A percentile compares a stretch with the other conserved stretches of the same genome.
Conservation (phyloP, 148 eudicot genomes). For the Rheum nobile region DNA sequence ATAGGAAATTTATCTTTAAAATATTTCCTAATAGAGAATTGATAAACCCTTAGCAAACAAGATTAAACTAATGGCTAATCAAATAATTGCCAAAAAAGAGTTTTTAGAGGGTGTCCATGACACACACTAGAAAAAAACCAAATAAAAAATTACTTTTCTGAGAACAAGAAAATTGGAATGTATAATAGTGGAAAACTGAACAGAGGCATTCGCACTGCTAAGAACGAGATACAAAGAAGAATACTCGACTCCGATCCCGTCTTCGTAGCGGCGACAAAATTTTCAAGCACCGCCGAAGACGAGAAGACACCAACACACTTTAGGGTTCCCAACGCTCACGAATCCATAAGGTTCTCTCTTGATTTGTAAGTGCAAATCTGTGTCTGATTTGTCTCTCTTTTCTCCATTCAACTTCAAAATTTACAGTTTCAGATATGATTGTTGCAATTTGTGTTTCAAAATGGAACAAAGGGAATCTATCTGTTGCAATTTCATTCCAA, state of each 20-base stretch:
- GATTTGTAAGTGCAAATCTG: background rate
- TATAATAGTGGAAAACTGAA: background rate
- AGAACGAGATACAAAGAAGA: background rate
- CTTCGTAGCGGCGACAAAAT: background rate
- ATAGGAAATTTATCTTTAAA: no score
- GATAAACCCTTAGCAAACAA: no score
- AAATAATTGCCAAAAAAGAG: no score
- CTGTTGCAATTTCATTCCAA: background rate
- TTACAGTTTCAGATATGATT: background rate
- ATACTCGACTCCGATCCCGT: slow-evolving; percentile 1
- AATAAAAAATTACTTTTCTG: background rate
- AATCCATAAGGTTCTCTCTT: background rate
- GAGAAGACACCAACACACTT: background rate
- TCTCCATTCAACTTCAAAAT: background rate
- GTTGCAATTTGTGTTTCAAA: background rate
- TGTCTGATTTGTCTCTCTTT: background rate
- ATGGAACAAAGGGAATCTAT: background rate
- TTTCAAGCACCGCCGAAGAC: background rate
- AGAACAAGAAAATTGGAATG: background rate
- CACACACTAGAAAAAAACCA: background rate
- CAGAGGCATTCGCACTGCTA: background rate
- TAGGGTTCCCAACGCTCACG: background rate
- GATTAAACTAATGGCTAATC: no score
- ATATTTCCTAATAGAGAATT: no score
- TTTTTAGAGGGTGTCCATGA: no score